Percentiles rank a stretch among this genome's conserved stretches.
These are phyloP conservation scores for Herpotrichia juniperi DNA, from an alignment of 2,329 filamentous ascomycete species.

Conservation along the genomic window DNA sequence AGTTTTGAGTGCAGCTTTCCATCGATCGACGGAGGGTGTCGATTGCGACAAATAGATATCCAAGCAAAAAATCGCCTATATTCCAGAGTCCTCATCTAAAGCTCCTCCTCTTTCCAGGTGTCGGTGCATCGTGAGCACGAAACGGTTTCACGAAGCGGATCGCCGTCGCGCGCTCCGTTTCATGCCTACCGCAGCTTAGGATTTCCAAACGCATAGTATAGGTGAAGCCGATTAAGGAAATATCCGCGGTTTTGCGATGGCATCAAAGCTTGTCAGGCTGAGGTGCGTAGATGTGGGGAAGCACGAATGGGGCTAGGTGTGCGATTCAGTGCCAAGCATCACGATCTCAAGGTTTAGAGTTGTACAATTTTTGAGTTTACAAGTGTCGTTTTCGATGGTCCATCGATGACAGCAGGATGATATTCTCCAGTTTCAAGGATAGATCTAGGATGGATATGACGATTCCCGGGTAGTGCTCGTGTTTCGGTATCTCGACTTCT, in stretches of 20 bases:
- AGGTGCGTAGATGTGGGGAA: background rate
- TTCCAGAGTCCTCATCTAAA: background rate
- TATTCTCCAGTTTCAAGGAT: too few species aligned
- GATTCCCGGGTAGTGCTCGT: too few species aligned
- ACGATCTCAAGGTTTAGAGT: background rate
- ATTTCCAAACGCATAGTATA: background rate
- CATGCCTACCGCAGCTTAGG: background rate
- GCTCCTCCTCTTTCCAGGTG: background rate
- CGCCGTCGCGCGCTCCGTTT: background rate
- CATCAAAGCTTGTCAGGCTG: conserved; percentile 1
- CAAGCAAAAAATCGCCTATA: too few species aligned
- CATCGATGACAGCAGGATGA: too few species aligned
- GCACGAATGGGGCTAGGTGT: background rate
- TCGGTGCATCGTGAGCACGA: background rate
- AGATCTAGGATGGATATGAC: too few species aligned
- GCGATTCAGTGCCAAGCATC: background rate
- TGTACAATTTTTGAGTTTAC: too few species aligned
- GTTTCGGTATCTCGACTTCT: too few species aligned
- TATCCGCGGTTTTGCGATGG: background rate
- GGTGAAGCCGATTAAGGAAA: background rate
- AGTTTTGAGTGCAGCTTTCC: background rate
- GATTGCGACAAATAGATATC: too few species aligned
- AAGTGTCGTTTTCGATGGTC: too few species aligned
- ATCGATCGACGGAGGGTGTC: background rate
- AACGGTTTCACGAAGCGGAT: background rate